These are phyloP conservation scores for Saccharomyces paradoxus DNA, from an alignment of 805 yeast species.

Conservation along the genomic window DNA sequence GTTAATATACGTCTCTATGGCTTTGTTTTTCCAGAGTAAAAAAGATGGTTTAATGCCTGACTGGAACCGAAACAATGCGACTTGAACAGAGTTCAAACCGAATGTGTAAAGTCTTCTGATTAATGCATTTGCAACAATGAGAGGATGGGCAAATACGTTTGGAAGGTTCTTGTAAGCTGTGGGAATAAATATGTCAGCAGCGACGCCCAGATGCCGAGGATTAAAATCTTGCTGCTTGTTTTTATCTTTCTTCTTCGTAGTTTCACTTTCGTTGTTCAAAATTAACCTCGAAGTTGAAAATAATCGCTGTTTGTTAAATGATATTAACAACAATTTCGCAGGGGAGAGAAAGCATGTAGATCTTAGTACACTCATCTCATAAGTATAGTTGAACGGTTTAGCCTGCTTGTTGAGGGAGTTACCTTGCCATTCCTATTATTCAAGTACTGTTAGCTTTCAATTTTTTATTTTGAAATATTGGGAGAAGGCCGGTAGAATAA, in stretches of 20 bases:
- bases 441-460: background rate
- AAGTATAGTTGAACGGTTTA: background rate
- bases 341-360: background rate
- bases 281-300: conserved; percentile 2
- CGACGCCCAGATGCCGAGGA: conserved; percentile 35
- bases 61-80: conserved; percentile 61
- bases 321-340: background rate
- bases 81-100: conserved; percentile 60
- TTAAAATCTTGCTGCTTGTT: conserved; percentile 23
- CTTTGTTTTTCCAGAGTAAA: conserved; percentile 75
- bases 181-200: conserved; percentile 43
- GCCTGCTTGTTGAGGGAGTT: background rate
- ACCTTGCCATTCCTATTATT: background rate
- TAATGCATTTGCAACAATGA: conserved; percentile 36
- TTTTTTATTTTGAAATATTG: background rate
- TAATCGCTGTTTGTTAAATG: background rate
- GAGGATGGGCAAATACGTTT: conserved; percentile 35
- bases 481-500: background rate
- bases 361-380: background rate
- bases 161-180: conserved; percentile 42
- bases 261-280: conserved; percentile 3
- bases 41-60: conserved; percentile 61
- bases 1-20: conserved; percentile 65
- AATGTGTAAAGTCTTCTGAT: conserved; percentile 53
- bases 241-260: conserved; percentile 3